Conservation (phyloP, 768 basidiomycete genomes). For the Termitomyces sp. region DNA sequence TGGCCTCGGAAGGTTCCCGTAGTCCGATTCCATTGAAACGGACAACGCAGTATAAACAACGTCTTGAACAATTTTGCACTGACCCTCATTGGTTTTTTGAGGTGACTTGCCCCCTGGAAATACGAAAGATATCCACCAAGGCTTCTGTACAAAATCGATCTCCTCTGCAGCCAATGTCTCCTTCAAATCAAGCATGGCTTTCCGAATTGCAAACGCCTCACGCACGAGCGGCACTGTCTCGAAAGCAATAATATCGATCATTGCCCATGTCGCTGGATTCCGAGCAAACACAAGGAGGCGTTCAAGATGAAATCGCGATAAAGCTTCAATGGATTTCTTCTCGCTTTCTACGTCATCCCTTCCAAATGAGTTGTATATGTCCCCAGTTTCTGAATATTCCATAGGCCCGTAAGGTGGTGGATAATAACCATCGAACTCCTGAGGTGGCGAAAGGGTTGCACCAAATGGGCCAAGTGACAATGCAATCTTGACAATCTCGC, state of each 20-base stretch:
- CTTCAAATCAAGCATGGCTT: constrained; percentile 46
- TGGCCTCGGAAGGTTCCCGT: constrained; percentile 28
- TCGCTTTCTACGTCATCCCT: constrained; percentile 25
- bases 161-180: constrained; percentile 12
- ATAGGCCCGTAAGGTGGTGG: constrained; percentile 73
- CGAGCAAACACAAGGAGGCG: constrained; percentile 52
- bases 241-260: constrained; percentile 65
- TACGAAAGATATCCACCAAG: constrained; percentile 75
- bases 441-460: constrained; percentile 57
- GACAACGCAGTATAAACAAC: constrained; percentile 41
- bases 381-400: constrained; percentile 28
- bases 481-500: constrained; percentile 44
- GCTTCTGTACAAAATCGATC: constrained; percentile 33
- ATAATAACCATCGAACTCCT: constrained; percentile 74
- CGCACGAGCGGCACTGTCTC: constrained; percentile 72
- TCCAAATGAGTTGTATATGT: constrained; percentile 42
- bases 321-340: constrained; percentile 41
- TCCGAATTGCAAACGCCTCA: constrained; percentile 64
- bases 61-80: constrained; percentile 29
- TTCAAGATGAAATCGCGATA: constrained; percentile 61
- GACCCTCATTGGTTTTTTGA: constrained; percentile 25
- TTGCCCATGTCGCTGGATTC: constrained; percentile 47
- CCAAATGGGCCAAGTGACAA: constrained; percentile 77
- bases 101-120: constrained; percentile 50
- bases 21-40: constrained; percentile 1